A percentile compares a stretch with the other conserved stretches of the same genome.
These are phyloP conservation scores for Aureobasidium sp. DNA, from an alignment of 2,329 filamentous ascomycete species.

Conservation along the genomic window DNA sequence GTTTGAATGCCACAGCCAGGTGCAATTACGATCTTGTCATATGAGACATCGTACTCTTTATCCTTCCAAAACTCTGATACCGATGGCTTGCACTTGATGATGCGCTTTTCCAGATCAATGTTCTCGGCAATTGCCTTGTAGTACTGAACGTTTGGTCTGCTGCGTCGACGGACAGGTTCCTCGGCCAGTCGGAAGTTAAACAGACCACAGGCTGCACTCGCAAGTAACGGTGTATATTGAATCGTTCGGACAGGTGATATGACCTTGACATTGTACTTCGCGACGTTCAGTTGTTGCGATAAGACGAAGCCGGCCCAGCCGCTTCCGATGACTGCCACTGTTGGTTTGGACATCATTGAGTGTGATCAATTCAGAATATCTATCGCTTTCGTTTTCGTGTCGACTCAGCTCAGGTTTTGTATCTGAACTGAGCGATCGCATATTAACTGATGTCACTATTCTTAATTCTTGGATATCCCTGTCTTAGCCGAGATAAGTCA, in stretches of 20 bases:
- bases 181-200: slow-evolving; percentile 42
- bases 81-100: slow-evolving; percentile 31
- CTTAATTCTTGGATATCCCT: not conserved
- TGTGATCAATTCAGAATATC: too few species aligned
- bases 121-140: slow-evolving; percentile 36
- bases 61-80: slow-evolving; percentile 27
- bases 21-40: slow-evolving; percentile 38
- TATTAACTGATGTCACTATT: slow-evolving; percentile 2
- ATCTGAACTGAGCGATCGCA: not conserved
- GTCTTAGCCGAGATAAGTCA: not conserved
- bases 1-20: slow-evolving; percentile 38
- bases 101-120: slow-evolving; percentile 33
- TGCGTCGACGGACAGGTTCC: slow-evolving; percentile 36
- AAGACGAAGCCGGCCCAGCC: slow-evolving; percentile 38
- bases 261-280: slow-evolving; percentile 35
- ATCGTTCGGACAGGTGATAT: slow-evolving; percentile 38
- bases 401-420: not conserved
- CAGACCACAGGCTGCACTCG: slow-evolving; percentile 39
- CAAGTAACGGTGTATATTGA: slow-evolving; percentile 40
- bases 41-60: slow-evolving; percentile 33
- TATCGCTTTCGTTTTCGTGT: not conserved
- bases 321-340: slow-evolving; percentile 32
- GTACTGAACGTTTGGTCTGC: slow-evolving; percentile 27
- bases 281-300: slow-evolving; percentile 30
- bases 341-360: slow-evolving; percentile 14